A percentile compares a stretch with the other conserved stretches of the same genome.
These are phyloP conservation scores for Wickerhamomyces xylosicus DNA, from an alignment of 805 yeast species.

Conservation along the genomic window DNA sequence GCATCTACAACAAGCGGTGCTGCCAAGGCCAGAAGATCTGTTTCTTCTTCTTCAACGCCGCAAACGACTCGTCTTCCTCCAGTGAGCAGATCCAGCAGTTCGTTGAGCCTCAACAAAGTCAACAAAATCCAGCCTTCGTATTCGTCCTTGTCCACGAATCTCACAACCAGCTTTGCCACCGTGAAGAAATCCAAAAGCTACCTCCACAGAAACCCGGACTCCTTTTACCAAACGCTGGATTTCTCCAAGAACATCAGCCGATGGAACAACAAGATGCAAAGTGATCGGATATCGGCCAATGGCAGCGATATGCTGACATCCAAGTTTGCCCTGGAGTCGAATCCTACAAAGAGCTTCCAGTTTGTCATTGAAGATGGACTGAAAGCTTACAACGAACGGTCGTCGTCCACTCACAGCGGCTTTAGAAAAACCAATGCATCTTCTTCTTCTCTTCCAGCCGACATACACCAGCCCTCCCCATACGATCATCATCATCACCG, in stretches of 20 bases:
- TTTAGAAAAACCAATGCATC: no score
- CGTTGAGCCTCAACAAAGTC: slow-evolving; percentile 13
- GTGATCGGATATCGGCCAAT: no score
- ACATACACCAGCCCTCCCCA: no score
- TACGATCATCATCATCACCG: no score
- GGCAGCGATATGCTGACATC: no score
- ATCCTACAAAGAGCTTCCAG: background rate
- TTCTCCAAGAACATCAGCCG: slow-evolving; percentile 12
- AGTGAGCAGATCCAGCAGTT: slow-evolving; percentile 12
- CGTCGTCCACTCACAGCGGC: no score
- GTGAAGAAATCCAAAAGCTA: slow-evolving; percentile 18
- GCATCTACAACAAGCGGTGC: no score
- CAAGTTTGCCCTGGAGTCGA: no score
- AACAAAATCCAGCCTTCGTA: slow-evolving; percentile 7
- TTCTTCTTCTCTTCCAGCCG: no score
- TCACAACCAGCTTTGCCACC: slow-evolving; percentile 2
- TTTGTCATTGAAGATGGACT: background rate
- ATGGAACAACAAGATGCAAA: background rate
- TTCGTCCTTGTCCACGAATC: background rate
- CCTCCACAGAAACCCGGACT: slow-evolving; percentile 3
- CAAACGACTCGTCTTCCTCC: slow-evolving; percentile 2
- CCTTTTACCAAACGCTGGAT: slow-evolving; percentile 17
- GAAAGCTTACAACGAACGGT: no score
- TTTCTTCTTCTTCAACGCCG: background rate
- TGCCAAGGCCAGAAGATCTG: background rate